Evolutionary conservation across 2,329 filamentous ascomycete genomes (phyloP).

Genomic region (Ambrosiella xylebori): DNA sequence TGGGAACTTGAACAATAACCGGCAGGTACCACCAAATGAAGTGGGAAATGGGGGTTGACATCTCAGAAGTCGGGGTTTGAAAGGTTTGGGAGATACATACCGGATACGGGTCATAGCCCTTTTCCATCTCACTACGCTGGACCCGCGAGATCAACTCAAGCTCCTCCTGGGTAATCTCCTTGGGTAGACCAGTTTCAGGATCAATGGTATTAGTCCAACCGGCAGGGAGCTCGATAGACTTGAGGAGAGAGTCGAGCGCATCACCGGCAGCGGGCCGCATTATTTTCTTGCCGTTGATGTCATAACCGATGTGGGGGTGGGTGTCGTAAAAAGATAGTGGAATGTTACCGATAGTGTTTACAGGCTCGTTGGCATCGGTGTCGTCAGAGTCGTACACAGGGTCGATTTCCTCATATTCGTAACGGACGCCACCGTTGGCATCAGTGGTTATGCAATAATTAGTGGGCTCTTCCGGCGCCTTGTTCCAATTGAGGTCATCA

Average conservation of each 20-base stretch:
- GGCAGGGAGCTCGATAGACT: constrained; percentile 92
- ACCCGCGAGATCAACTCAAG: constrained; percentile 75
- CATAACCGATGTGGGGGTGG: constrained; percentile 95
- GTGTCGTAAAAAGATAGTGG: constrained; percentile 90
- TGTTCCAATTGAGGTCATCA: constrained; percentile 18
- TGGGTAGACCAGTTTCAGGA: constrained; percentile 78
- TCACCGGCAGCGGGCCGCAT: constrained; percentile 89
- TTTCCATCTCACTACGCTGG: constrained; percentile 74
- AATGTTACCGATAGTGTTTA: constrained; percentile 91
- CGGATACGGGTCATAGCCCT: constrained; percentile 85
- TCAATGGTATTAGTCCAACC: constrained; percentile 95
- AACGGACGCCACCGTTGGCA: constrained; percentile 79
- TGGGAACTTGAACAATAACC: not conserved
- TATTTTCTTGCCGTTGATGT: constrained; percentile 97
- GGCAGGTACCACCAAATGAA: not conserved
- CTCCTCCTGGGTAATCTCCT: constrained; percentile 76
- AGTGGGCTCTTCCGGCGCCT: constrained; percentile 17
- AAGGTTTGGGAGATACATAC: constrained; percentile 26
- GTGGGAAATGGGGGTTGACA: not conserved
- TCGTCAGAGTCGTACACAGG: constrained; percentile 94
- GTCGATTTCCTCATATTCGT: constrained; percentile 85
- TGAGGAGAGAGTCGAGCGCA: constrained; percentile 78
- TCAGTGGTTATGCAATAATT: constrained; percentile 48
- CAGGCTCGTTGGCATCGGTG: constrained; percentile 58
- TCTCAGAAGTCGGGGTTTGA: not conserved